A percentile compares a stretch with the other conserved stretches of the same genome.
These are phyloP conservation scores for Wickerhamomyces tratensis DNA, from an alignment of 805 yeast genomes.

Conservation along the genomic window DNA sequence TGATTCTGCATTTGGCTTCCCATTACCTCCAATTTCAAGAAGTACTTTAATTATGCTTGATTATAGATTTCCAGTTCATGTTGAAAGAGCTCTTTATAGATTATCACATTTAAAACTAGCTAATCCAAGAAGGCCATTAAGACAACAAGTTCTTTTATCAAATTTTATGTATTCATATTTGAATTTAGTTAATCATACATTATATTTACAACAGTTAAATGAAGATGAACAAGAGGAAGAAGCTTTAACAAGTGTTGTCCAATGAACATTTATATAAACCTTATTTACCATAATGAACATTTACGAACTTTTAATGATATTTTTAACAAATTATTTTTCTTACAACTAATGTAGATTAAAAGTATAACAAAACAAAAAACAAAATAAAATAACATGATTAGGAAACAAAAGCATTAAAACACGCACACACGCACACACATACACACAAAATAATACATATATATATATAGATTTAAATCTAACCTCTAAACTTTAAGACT, in stretches of 20 bases:
- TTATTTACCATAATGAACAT: too few relatives aligned
- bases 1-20: conserved; percentile 83
- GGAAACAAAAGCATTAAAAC: too few relatives aligned
- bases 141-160: conserved; percentile 87
- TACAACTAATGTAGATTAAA: too few relatives aligned
- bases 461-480: background rate
- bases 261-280: too few relatives aligned
- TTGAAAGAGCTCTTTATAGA: conserved; percentile 91
- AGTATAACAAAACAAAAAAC: too few relatives aligned
- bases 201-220: conserved; percentile 55
- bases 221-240: conserved; percentile 1
- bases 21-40: conserved; percentile 69
- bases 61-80: conserved; percentile 85
- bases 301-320: too few relatives aligned
- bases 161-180: conserved; percentile 97
- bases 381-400: too few relatives aligned
- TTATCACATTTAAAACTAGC: conserved; percentile 89
- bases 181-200: conserved; percentile 87
- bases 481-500: conserved; percentile 53
- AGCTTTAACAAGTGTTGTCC: too few relatives aligned
- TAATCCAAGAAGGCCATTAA: conserved; percentile 81
- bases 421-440: too few relatives aligned
- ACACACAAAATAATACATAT: too few relatives aligned
- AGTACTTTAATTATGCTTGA: conserved; percentile 76
- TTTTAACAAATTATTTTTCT: too few relatives aligned